Base-by-base conservation (phyloP, 768 basidiomycete species). In the Amanita pseudoporphyria region DNA sequence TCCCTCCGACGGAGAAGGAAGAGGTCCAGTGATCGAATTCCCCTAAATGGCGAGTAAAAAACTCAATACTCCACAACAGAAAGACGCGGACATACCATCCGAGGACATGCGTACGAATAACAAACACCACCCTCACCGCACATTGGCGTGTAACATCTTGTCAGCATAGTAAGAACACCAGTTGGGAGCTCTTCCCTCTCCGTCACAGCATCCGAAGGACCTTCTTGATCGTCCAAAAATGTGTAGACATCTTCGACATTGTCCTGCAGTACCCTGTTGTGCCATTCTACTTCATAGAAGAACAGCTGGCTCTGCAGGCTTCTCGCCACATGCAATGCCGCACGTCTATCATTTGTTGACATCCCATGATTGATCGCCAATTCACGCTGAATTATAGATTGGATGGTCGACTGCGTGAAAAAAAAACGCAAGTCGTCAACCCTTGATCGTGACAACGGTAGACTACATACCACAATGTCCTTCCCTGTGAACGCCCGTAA, bases 221-320 rank as follows among this genome's bases (percentile, higher is more conserved):
- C 82, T 48, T 84, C 84, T 39, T 77, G 74, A 52, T 96, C 93
- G 52, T 92, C 92, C 63, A 91, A 69, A 66, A 97, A 95, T 78
- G 87, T 88, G 64, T 87, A 97, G 2, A 96, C 93, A 56, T 95
- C 91, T 59, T 95, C 93, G 2, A 95, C 87, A 1, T 87, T 84
- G 57, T 95, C 93, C 53, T 87, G 81, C 46, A 97, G 67, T 2
- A 84, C 73, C 16, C 84, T 78, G 40, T 82, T 81, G 21, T 89
- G 90, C 90, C 94, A 95, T 62, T 97, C 94, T 3, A 97, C 93
- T 60, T 99, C 96, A 62, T 94, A 89, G 66, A 97, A 94, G 72
- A 92, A 97, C 6, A 98, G 74, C 64, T 91, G 87, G 51, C 79
- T 82, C 59, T 97, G 93, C 22, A 98, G 71, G 52, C 88, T 88